Conservation (phyloP, 1,284 basidiomycete genomes). For the Sphagnurus paluster region DNA sequence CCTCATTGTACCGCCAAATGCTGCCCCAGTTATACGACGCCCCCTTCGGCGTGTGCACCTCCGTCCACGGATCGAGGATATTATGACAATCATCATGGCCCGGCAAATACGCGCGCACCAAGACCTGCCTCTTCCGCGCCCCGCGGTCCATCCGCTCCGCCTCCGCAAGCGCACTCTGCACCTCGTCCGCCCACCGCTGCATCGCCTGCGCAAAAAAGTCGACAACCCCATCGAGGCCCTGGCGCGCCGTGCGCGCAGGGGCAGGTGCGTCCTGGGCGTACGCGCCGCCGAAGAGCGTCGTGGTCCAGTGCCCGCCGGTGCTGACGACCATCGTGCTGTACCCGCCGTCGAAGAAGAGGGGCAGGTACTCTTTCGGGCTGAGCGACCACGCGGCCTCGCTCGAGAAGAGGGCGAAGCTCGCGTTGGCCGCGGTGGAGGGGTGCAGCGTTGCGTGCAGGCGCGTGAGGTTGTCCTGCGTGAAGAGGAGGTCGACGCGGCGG, state of each 20-base stretch:
- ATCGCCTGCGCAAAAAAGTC: constrained; percentile 56
- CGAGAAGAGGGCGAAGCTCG: constrained; percentile 51
- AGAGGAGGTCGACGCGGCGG: constrained; percentile 60
- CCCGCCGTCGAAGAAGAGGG: constrained; percentile 47
- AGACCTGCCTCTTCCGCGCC: constrained; percentile 41
- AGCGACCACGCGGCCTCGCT: constrained; percentile 54
- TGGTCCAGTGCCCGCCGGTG: constrained; percentile 71
- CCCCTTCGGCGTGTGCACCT: constrained; percentile 41
- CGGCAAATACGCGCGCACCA: constrained; percentile 61
- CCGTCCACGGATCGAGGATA: constrained; percentile 40
- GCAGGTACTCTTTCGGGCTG: constrained; percentile 51
- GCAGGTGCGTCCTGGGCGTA: constrained; percentile 35
- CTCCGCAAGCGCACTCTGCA: constrained; percentile 41
- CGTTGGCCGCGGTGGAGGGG: constrained; percentile 24
- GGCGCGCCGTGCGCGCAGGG: constrained; percentile 30
- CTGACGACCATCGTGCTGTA: constrained; percentile 61
- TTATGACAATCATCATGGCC: constrained; percentile 66
- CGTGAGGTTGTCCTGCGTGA: constrained; percentile 49
- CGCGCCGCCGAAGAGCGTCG: constrained; percentile 48
- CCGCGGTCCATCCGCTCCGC: constrained; percentile 15
- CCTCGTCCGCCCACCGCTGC: constrained; percentile 49
- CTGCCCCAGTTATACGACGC: constrained; percentile 65
- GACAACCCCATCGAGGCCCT: constrained; percentile 53
- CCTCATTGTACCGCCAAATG: constrained; percentile 53
- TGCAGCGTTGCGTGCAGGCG: constrained; percentile 40